Evolutionary conservation across 805 yeast genomes (phyloP), one percentile per base, ranked within the genome.

Genomic region (Zygosaccharomyces pseudorouxii): DNA sequence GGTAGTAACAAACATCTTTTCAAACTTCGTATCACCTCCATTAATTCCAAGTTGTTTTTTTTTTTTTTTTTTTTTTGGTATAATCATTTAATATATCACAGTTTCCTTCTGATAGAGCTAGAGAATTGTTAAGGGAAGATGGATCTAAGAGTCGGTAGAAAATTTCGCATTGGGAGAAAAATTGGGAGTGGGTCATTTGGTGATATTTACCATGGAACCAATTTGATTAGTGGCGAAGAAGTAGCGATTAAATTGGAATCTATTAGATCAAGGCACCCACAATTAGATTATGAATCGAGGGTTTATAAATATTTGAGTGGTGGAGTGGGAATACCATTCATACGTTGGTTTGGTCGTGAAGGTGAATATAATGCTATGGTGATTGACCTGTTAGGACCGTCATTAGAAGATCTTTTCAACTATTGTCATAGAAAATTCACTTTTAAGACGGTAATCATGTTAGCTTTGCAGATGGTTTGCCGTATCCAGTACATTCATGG

Each of bases 111-210:
- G 14, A 33, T 33, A 33, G 37, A 33, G 20, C 16, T 14, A 33
- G 37, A 33, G 16, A 33, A 18, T 14, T 16, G 19, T 14, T 14
- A 14, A 33, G 19, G 16, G 9, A 33, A 14, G 11, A 76, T 76
- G 80, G 96, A 87, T 69, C 76, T 86, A 64, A 79, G 95, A 66
- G 92, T 92, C 35, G 98, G 98, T 45, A 87, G 93, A 73, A 92
- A 90, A 71, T 90, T 83, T 71, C 80, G 96, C 48, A 84, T 90
- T 62, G 96, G 97, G 35, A 84, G 97, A 52, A 90, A 90, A 70
- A 92, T 92, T 61, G 99, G 99, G 18, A 83, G 93, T 36, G 99
- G 99, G 16, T 90, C 97, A 9, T 92, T 92, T 68, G 99, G 99
- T 51, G 99, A 93, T 66, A 93, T 92, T 59, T 93, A 93, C 69